Evolutionary conservation across 306 rosid species (phyloP).

Genomic region (Styphnolobium japonicum): DNA sequence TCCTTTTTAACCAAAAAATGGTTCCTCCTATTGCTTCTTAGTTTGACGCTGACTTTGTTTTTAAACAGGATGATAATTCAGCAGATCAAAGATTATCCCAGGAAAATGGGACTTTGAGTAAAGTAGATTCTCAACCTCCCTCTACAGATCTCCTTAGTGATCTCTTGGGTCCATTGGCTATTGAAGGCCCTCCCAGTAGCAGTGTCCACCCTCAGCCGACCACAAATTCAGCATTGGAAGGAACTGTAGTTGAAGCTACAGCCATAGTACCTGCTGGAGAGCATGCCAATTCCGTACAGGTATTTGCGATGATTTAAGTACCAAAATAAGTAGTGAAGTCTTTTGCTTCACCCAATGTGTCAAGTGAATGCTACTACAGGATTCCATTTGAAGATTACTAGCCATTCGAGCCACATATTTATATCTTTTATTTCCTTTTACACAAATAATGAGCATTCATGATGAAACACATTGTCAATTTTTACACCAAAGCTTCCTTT

Average conservation of each 20-base stretch:
- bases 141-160: conserved; percentile 76
- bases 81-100: conserved; percentile 46
- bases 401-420: not conserved
- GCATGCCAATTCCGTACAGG: conserved; percentile 79
- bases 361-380: not conserved
- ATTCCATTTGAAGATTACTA: conserved; percentile 6
- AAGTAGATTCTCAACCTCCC: conserved; percentile 57
- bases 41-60: conserved; percentile 23
- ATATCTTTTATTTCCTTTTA: not conserved
- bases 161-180: conserved; percentile 90
- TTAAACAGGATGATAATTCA: conserved; percentile 63
- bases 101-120: conserved; percentile 71
- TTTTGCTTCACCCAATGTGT: conserved; percentile 3
- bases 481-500: not conserved
- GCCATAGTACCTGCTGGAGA: conserved; percentile 95
- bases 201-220: conserved; percentile 42
- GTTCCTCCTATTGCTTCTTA: not conserved
- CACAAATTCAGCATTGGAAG: conserved; percentile 53
- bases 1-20: not conserved
- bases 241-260: conserved; percentile 53
- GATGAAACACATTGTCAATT: conserved; percentile 1
- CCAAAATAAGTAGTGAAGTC: not conserved
- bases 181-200: conserved; percentile 84
- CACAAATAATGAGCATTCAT: not conserved
- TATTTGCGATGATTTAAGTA: conserved; percentile 22